Conservation (phyloP, 2,329 filamentous ascomycete species). For the Claviceps maximensis region DNA sequence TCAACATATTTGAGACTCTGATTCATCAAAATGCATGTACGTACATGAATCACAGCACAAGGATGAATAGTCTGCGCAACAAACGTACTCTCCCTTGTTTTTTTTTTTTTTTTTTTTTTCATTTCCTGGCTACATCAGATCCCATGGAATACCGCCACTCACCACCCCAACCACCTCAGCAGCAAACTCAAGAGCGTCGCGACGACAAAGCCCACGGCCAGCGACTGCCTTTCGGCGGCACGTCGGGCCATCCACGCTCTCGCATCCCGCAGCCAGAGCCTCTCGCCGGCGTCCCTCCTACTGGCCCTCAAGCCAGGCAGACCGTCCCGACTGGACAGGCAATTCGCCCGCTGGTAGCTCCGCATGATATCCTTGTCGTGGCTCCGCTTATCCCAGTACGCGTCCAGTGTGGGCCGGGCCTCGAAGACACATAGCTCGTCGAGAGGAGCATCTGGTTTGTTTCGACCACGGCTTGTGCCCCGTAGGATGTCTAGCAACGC, state of each 20-base stretch:
- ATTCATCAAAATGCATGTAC: too few species aligned
- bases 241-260: constrained; percentile 15
- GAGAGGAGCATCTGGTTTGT: background rate
- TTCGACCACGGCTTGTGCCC: constrained; percentile 3
- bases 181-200: background rate
- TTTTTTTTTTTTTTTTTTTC: background rate
- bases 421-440: constrained; percentile 31
- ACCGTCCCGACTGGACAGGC: constrained; percentile 43
- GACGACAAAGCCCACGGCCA: constrained; percentile 12
- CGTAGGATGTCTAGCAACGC: background rate
- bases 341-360: constrained; percentile 44
- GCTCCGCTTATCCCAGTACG: constrained; percentile 33
- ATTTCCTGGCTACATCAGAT: background rate
- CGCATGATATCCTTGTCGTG: constrained; percentile 35
- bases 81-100: too few species aligned
- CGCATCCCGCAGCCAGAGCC: constrained; percentile 28
- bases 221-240: constrained; percentile 18
- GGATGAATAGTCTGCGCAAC: too few species aligned
- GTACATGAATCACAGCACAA: too few species aligned
- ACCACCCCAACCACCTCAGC: background rate
- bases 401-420: constrained; percentile 41
- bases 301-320: constrained; percentile 43
- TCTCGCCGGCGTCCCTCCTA: constrained; percentile 34
- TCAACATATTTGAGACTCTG: too few species aligned
- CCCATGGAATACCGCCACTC: background rate